A percentile compares a stretch with the other conserved stretches of the same genome.
These are phyloP conservation scores for Hericium erinaceus DNA, from an alignment of 768 basidiomycete genomes.

Conservation along the genomic window DNA sequence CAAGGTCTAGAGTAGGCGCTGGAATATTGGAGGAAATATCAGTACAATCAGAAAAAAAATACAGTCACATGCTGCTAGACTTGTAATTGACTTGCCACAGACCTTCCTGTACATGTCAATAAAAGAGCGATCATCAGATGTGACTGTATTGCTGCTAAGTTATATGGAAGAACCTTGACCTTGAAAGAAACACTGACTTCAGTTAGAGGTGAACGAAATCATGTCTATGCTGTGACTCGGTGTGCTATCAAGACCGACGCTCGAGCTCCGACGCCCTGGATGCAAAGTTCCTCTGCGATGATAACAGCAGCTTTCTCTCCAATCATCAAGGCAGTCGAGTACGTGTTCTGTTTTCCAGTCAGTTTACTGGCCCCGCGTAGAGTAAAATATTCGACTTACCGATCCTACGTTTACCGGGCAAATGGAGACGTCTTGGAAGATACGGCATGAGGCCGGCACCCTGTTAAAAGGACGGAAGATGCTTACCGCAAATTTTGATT, in stretches of 20 bases:
- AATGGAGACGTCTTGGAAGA: slow-evolving; percentile 27
- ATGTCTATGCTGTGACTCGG: too few relatives aligned
- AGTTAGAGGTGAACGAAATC: too few relatives aligned
- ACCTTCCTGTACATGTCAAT: too few relatives aligned
- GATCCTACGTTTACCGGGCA: slow-evolving; percentile 28
- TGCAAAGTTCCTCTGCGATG: slow-evolving; percentile 43
- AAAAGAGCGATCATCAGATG: too few relatives aligned
- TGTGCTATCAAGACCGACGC: too few relatives aligned
- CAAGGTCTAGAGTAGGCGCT: too few relatives aligned
- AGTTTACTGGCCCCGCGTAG: background rate
- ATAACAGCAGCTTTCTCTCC: slow-evolving; percentile 57
- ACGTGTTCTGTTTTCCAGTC: slow-evolving; percentile 27
- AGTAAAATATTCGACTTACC: slow-evolving; percentile 13
- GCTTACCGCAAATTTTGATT: slow-evolving; percentile 38
- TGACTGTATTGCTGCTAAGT: too few relatives aligned
- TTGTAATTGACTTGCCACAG: too few relatives aligned
- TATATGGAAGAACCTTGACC: too few relatives aligned
- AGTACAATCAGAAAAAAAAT: background rate
- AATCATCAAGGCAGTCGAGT: slow-evolving; percentile 33
- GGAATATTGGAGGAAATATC: too few relatives aligned
- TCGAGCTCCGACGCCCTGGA: slow-evolving; percentile 2
- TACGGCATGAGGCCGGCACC: background rate
- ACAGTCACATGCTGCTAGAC: background rate
- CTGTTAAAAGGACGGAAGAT: background rate
- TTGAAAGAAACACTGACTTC: too few relatives aligned